Base-by-base conservation (phyloP, 805 yeast species). In the Peterozyma toletana region DNA sequence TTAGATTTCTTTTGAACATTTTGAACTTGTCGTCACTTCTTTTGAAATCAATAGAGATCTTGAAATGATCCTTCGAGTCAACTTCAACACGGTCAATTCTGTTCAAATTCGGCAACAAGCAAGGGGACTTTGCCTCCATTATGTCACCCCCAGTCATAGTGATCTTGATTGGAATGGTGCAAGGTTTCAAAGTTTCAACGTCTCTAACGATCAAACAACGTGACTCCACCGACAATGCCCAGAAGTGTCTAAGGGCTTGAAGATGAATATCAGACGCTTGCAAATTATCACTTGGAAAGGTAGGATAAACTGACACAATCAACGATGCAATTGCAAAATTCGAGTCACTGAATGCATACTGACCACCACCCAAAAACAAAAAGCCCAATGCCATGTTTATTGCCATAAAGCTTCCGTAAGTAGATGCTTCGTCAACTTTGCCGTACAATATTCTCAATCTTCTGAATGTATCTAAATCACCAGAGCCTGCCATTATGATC, bases 291-390 rank as follows among this genome's bases (percentile, higher is more conserved):
- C 59, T 62, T 1, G 88, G 83, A 48, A 79, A 81, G 2, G 81
- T 68, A 2, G 97, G 97, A 50, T 87, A 80, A n/a, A 86, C 67
- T 0, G 96, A 73, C 0, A 87, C 74, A 1, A 88, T 63, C 52
- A 93, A 68, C 2, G 83, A 60, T 0, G 90, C 95, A 43, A 81
- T 66, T 2, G 87, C 78, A 53, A 83, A 67, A 44, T 77, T 73
- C 3, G 84, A 75, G 7, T 62, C 53, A 14, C 70, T 73, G 46
- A 93, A 75, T 0, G 95, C 89, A 59, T 79, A 88, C 58, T 88
- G 96, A 0, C 98, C 96, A 1, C 96, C 93, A 0, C 96, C 96
- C 33, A 93, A 60, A 56, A 91, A 90, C 43, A 91, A 66, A 53
- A 91, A 79, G 2, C 99, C 99, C 34, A 93, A 62, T 0, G 95